A percentile compares a stretch with the other conserved stretches of the same genome.
Conservation (phyloP, 2,329 filamentous ascomycete genomes). For the Cercospora berteroae region DNA sequence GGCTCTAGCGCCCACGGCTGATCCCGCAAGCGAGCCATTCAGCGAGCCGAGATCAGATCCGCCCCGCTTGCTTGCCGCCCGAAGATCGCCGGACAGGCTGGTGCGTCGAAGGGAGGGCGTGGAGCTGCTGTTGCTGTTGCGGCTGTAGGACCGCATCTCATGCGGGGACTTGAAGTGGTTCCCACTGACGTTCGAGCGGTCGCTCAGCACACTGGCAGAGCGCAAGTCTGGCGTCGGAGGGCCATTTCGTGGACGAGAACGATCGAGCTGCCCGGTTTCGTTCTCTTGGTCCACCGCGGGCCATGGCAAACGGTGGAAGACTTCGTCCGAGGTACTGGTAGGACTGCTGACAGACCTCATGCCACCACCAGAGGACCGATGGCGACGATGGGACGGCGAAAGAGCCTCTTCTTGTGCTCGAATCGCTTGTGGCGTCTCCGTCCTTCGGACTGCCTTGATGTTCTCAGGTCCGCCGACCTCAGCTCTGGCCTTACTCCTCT, state of each 20-base stretch:
- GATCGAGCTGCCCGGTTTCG: conserved; percentile 46
- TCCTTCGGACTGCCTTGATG: conserved; percentile 43
- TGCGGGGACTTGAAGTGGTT: conserved; percentile 44
- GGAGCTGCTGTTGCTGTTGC: conserved; percentile 55
- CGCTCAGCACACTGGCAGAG: conserved; percentile 47
- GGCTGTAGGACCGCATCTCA: conserved; percentile 61
- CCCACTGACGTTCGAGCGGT: conserved; percentile 44
- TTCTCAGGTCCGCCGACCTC: conserved; percentile 46
- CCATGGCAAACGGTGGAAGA: conserved; percentile 39
- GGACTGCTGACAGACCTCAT: conserved; percentile 27
- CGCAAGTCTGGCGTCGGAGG: conserved; percentile 34
- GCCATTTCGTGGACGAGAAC: conserved; percentile 34
- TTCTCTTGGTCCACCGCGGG: conserved; percentile 48
- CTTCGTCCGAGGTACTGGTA: conserved; percentile 35
- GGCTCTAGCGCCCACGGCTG: conserved; percentile 39
- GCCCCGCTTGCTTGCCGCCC: conserved; percentile 60
- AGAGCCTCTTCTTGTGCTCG: conserved; percentile 34
- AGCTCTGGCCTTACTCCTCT: conserved; percentile 44
- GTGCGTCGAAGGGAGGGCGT: conserved; percentile 71
- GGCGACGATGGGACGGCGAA: conserved; percentile 20
- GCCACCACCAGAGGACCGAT: not conserved
- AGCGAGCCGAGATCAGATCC: conserved; percentile 33
- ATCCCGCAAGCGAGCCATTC: conserved; percentile 33
- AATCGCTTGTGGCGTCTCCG: conserved; percentile 44
- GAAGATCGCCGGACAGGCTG: conserved; percentile 72